Percentiles rank a stretch among this genome's conserved stretches.
Conservation (phyloP, 352 stramenopile species). For the Globisporangium splendens region DNA sequence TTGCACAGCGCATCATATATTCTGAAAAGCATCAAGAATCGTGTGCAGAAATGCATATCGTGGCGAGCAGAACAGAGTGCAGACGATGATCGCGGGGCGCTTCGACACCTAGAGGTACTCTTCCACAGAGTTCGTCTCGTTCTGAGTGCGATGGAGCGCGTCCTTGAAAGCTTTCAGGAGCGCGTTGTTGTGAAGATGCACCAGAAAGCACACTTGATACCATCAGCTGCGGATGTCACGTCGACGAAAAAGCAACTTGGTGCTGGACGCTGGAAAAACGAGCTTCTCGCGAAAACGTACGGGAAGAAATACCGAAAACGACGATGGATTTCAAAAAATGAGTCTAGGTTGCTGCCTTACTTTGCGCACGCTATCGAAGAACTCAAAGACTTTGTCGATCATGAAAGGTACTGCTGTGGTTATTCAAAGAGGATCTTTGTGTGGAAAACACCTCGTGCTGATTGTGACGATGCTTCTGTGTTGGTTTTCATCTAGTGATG, state of each 20-base stretch:
- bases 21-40: conserved; percentile 25
- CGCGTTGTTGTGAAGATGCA: conserved; percentile 71
- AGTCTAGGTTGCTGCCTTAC: conserved; percentile 58
- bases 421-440: background rate
- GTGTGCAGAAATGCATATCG: conserved; percentile 38
- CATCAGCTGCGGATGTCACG: conserved; percentile 8
- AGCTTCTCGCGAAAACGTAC: conserved; percentile 53
- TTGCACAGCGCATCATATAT: conserved; percentile 35
- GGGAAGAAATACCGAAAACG: conserved; percentile 54
- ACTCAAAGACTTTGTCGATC: conserved; percentile 50
- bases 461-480: background rate
- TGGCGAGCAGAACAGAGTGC: conserved; percentile 43
- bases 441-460: background rate
- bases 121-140: conserved; percentile 34
- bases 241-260: background rate
- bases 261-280: conserved; percentile 37
- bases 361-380: conserved; percentile 65
- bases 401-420: conserved; percentile 32
- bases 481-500: conserved; percentile 4
- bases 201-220: conserved; percentile 12
- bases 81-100: conserved; percentile 23
- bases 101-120: conserved; percentile 43
- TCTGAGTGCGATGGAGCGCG: conserved; percentile 29
- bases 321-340: conserved; percentile 50
- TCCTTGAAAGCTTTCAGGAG: conserved; percentile 55